Evolutionary conservation across 164 flowering plant species (phyloP).

Genomic region (Nymphaea colorata): DNA sequence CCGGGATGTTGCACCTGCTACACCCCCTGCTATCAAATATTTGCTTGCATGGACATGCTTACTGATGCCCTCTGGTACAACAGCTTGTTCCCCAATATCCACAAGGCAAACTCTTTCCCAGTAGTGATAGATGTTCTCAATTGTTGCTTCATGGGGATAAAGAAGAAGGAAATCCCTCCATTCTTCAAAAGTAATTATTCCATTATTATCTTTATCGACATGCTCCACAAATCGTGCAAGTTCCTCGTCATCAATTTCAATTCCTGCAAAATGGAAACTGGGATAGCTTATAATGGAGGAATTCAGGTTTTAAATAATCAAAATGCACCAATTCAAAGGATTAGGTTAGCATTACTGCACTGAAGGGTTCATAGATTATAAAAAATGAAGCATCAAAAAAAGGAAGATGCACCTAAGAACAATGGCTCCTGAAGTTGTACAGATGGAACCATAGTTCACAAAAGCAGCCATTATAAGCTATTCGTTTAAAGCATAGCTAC

Average conservation of each 20-base stretch:
- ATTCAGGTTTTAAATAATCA: too few species aligned
- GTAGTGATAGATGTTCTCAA: slow-evolving; percentile 79
- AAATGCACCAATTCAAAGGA: too few species aligned
- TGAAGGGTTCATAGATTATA: too few species aligned
- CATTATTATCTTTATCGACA: slow-evolving; percentile 94
- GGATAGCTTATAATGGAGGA: background rate
- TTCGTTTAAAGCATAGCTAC: too few species aligned
- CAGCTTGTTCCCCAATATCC: slow-evolving; percentile 94
- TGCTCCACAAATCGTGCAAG: slow-evolving; percentile 91
- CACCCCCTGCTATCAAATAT: slow-evolving; percentile 86
- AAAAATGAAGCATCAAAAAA: too few species aligned
- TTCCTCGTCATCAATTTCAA: slow-evolving; percentile 85
- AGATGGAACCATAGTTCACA: too few species aligned
- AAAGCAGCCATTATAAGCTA: too few species aligned
- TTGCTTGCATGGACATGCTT: slow-evolving; percentile 71
- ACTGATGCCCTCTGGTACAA: slow-evolving; percentile 81
- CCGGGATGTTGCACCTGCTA: slow-evolving; percentile 97
- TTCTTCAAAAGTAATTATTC: slow-evolving; percentile 93
- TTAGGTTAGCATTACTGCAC: too few species aligned
- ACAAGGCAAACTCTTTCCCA: slow-evolving; percentile 92
- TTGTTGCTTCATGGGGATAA: slow-evolving; percentile 93
- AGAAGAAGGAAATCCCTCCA: slow-evolving; percentile 99
- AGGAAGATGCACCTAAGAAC: too few species aligned
- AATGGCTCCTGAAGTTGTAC: too few species aligned
- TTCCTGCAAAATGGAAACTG: slow-evolving; percentile 49